These are phyloP conservation scores for Oryza glaberrima DNA, from an alignment of 176 grass and related monocot species.

Conservation along the genomic window DNA sequence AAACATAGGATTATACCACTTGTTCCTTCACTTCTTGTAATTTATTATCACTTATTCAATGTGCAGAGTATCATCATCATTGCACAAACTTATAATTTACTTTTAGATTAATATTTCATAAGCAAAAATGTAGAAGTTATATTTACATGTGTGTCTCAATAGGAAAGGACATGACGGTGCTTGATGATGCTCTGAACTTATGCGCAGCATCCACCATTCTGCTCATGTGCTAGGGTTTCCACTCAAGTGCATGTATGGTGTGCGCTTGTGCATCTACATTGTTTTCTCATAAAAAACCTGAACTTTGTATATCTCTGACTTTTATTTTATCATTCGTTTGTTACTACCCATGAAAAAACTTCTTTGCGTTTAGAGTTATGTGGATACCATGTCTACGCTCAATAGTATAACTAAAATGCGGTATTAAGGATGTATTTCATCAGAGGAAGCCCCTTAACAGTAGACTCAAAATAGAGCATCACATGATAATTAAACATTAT, in stretches of 20 bases:
- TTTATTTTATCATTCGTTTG: neutral
- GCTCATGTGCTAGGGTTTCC: neutral
- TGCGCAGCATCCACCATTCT: neutral
- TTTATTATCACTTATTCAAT: neutral
- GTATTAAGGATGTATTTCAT: conserved; percentile 9
- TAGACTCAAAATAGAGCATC: neutral
- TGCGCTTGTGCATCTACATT: neutral
- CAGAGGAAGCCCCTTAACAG: conserved; percentile 6
- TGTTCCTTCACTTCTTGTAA: neutral
- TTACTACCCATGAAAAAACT: neutral
- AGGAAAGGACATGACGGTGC: too few species aligned
- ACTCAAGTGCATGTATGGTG: neutral
- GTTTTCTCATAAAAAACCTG: neutral
- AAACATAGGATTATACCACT: neutral
- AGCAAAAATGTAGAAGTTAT: neutral
- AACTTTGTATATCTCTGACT: neutral
- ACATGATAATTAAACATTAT: neutral
- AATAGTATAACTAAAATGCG: conserved; percentile 22
- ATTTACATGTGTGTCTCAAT: neutral
- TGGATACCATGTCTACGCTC: conserved; percentile 8
- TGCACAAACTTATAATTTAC: neutral
- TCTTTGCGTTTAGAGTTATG: neutral
- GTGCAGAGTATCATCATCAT: conserved; percentile 20
- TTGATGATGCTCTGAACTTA: neutral
- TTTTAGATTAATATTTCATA: neutral